A percentile compares a stretch with the other conserved stretches of the same genome.
These are phyloP conservation scores for Eimeria praecox DNA, from an alignment of 169 alveolate genomes.

Conservation along the genomic window DNA sequence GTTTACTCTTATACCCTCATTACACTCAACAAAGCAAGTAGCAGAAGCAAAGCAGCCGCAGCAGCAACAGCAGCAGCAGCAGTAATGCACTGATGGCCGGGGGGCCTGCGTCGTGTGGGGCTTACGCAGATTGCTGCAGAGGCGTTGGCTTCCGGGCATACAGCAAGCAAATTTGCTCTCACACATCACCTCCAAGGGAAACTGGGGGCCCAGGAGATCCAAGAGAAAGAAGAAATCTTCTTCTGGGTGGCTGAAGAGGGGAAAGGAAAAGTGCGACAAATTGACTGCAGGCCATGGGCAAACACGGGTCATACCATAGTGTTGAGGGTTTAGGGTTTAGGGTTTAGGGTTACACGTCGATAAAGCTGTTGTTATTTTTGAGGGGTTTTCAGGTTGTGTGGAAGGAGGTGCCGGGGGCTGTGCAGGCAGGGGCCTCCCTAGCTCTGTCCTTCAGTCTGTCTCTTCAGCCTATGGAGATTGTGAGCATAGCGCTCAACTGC, in stretches of 20 bases:
- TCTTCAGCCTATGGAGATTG: slow-evolving; percentile 7
- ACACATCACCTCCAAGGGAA: background rate
- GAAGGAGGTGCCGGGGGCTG: slow-evolving; percentile 15
- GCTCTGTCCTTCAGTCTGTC: slow-evolving; percentile 6
- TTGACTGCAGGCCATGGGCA: no score
- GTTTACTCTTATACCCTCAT: background rate
- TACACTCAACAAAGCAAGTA: no score
- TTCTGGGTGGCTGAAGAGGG: slow-evolving; percentile 12
- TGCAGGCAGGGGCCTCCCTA: background rate
- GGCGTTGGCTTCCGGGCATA: background rate
- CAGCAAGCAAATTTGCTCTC: slow-evolving; percentile 2
- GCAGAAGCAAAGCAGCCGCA: background rate
- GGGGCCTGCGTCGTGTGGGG: background rate
- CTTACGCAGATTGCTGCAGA: background rate
- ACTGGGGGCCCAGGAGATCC: background rate
- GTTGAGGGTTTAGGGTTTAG: slow-evolving; percentile 5
- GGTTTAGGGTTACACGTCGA: no score
- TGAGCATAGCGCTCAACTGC: background rate
- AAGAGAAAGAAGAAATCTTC: slow-evolving; percentile 9
- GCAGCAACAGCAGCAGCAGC: background rate
- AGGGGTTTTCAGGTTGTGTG: slow-evolving; percentile 41
- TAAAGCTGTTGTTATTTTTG: no score
- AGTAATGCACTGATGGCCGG: background rate
- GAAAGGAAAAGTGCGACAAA: background rate
- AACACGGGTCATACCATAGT: background rate